Evolutionary conservation across 2,329 filamentous ascomycete genomes (phyloP).

Genomic region (Monilinia vaccinii-corymbosi): DNA sequence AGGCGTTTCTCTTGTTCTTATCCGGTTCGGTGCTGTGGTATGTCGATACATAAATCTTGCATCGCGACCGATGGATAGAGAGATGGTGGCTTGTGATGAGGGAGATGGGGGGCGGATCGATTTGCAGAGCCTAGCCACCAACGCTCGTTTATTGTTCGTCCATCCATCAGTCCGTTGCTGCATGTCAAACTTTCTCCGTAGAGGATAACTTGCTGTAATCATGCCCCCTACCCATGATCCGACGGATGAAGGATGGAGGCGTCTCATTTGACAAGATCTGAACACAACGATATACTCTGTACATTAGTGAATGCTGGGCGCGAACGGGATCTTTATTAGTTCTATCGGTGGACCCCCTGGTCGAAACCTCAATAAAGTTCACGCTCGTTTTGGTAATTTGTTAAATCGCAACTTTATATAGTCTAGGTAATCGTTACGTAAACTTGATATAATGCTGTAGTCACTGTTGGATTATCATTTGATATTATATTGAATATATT

Average conservation of each 20-base stretch:
- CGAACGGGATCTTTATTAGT: slow-evolving; percentile 2
- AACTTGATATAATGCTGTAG: too few relatives aligned
- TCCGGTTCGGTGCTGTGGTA: neutral
- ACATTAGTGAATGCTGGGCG: neutral
- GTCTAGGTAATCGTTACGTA: too few relatives aligned
- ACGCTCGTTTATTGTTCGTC: neutral
- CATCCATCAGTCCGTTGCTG: neutral
- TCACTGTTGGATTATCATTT: too few relatives aligned
- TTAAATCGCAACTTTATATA: neutral
- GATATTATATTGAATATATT: too few relatives aligned
- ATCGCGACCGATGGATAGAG: too few relatives aligned
- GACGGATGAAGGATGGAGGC: neutral
- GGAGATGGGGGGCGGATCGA: neutral
- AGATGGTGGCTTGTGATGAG: neutral
- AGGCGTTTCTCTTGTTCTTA: neutral
- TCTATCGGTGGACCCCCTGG: neutral
- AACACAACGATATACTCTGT: neutral
- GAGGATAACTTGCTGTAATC: neutral
- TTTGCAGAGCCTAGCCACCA: neutral
- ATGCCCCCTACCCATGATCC: neutral
- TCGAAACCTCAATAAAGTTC: neutral
- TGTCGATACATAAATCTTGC: neutral
- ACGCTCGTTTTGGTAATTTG: too few relatives aligned
- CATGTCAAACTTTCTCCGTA: neutral
- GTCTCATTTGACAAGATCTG: neutral